phyloP scores from a whole-genome alignment of 805 yeast genomes.

The Starmerella khaoyaiensis region DNA sequence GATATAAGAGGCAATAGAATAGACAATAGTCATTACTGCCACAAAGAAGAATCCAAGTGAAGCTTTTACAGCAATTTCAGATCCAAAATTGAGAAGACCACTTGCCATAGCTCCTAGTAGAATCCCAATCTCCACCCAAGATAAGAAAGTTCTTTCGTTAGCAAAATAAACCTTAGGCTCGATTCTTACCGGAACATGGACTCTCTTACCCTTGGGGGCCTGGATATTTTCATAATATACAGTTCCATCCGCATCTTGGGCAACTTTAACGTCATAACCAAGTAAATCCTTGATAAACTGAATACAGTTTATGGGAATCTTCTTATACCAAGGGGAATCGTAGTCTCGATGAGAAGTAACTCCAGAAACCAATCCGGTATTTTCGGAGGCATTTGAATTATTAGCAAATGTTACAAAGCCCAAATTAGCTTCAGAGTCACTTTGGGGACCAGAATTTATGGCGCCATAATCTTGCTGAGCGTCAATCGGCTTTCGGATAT shows the following conservation, averaged over 20 bases:
- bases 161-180: constrained; percentile 99
- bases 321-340: constrained; percentile 5
- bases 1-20: constrained; percentile 61
- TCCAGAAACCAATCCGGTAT: constrained; percentile 17
- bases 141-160: constrained; percentile 83
- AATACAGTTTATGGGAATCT: not conserved
- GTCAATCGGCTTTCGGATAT: constrained; percentile 72
- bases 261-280: constrained; percentile 25
- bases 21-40: constrained; percentile 57
- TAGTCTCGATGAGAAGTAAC: constrained; percentile 3
- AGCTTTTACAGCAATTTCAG: constrained; percentile 58
- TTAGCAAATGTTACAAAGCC: constrained; percentile 15
- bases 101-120: constrained; percentile 81
- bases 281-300: constrained; percentile 8
- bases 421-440: constrained; percentile 10
- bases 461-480: constrained; percentile 8
- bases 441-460: not conserved
- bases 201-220: constrained; percentile 80
- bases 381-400: constrained; percentile 16
- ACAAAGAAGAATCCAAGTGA: constrained; percentile 77
- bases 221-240: constrained; percentile 41
- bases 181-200: constrained; percentile 87
- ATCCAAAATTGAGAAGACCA: constrained; percentile 74
- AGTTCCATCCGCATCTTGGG: constrained; percentile 53
- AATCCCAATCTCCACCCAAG: constrained; percentile 88